phyloP scores from a whole-genome alignment of 345 rosid genomes.

The Gossypium thurberi region DNA sequence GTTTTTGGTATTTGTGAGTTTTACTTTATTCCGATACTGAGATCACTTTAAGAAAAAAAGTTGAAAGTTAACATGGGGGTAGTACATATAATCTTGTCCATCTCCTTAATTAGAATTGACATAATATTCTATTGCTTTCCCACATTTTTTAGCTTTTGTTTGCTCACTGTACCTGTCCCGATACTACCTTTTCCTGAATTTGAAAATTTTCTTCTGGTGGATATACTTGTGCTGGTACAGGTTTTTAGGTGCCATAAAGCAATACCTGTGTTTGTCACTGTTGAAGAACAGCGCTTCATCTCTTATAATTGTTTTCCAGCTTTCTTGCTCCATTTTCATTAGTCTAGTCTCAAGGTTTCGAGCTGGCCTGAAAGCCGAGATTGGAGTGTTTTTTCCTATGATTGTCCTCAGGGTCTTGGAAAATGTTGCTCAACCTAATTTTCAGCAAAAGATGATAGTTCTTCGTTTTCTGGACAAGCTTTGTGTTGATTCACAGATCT shows the following conservation, averaged over 20 bases:
- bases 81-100: background rate
- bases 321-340: conserved; percentile 98
- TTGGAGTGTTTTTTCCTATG: conserved; percentile 99
- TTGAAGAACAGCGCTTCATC: conserved; percentile 95
- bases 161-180: background rate
- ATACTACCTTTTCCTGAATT: background rate
- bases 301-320: conserved; percentile 97
- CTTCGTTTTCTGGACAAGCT: conserved; percentile 95
- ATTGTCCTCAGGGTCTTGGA: conserved; percentile 93
- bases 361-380: conserved; percentile 99
- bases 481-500: conserved; percentile 91
- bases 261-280: conserved; percentile 85
- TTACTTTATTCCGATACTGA: background rate
- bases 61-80: background rate
- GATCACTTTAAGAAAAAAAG: background rate
- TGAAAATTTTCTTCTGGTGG: background rate
- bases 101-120: background rate
- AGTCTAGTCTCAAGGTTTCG: conserved; percentile 96
- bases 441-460: conserved; percentile 97
- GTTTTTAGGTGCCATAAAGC: conserved; percentile 98
- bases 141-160: background rate
- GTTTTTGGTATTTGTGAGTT: background rate
- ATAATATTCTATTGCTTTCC: background rate
- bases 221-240: conserved; percentile 36
- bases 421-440: conserved; percentile 97